Conservation (phyloP, 768 basidiomycete species). For the Cystofilobasidium macerans region DNA sequence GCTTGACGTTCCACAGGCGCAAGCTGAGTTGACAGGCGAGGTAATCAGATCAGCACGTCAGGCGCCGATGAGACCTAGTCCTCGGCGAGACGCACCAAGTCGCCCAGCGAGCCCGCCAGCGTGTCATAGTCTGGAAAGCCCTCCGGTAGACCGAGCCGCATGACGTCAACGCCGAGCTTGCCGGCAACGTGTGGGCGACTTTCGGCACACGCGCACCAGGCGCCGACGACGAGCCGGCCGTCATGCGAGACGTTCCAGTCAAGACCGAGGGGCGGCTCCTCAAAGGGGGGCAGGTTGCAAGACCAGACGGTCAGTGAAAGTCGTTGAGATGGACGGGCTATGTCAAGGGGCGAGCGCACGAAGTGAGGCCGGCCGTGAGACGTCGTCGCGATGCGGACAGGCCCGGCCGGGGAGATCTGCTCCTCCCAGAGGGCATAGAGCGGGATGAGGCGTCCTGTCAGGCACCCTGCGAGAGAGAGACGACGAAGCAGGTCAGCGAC, state of each 20-base stretch:
- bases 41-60: too few relatives aligned
- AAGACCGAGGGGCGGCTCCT: not conserved
- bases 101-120: not conserved
- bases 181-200: too few relatives aligned
- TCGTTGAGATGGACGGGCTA: not conserved
- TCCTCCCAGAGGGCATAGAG: not conserved
- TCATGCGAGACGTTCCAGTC: constrained; percentile 9
- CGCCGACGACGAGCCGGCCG: not conserved
- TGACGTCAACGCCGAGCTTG: constrained; percentile 4
- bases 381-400: not conserved
- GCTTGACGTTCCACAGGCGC: not conserved
- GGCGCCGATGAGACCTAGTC: not conserved
- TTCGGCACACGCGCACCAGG: not conserved
- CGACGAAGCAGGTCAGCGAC: not conserved
- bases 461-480: not conserved
- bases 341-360: not conserved
- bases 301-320: not conserved
- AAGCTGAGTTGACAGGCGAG: not conserved
- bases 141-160: not conserved
- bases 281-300: too few relatives aligned
- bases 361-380: not conserved
- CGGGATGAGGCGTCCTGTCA: not conserved
- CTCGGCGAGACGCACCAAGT: not conserved
- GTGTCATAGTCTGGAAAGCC: not conserved
- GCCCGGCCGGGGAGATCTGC: not conserved